phyloP scores from a whole-genome alignment of 164 flowering plant genomes.

The Pachysandra terminalis region DNA sequence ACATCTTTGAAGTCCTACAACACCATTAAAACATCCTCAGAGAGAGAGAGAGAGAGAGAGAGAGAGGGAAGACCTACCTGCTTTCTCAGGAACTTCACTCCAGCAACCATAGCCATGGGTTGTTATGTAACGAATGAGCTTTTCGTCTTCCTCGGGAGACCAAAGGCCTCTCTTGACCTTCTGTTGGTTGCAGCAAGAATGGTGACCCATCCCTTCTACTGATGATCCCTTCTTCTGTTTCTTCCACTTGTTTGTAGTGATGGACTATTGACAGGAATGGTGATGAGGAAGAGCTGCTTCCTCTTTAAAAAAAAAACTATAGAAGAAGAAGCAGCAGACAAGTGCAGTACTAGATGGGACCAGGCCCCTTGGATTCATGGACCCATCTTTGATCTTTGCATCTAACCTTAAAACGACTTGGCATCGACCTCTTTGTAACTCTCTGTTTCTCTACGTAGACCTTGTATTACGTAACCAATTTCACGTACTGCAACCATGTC shows the following conservation, averaged over 20 bases:
- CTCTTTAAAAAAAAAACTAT: not conserved
- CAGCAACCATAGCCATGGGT: slow-evolving; percentile 86
- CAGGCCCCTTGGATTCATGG: slow-evolving; percentile 11
- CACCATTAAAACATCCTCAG: not conserved
- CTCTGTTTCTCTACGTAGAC: slow-evolving; percentile 38
- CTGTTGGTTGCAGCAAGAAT: slow-evolving; percentile 87
- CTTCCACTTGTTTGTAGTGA: too few species aligned
- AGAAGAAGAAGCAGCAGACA: slow-evolving; percentile 28
- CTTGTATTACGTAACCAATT: slow-evolving; percentile 38
- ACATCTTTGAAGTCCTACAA: slow-evolving; percentile 93
- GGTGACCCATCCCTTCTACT: slow-evolving; percentile 56
- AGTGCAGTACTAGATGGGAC: slow-evolving; percentile 26
- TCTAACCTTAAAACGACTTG: slow-evolving; percentile 81
- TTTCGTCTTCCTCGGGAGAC: slow-evolving; percentile 91
- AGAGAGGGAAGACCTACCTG: slow-evolving; percentile 32
- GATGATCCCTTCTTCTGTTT: not conserved
- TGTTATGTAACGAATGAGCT: slow-evolving; percentile 70
- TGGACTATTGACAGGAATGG: not conserved
- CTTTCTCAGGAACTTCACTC: slow-evolving; percentile 90
- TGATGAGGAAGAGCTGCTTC: not conserved
- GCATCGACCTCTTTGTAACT: slow-evolving; percentile 33
- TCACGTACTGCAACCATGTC: slow-evolving; percentile 28
- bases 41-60: not conserved
- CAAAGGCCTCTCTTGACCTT: slow-evolving; percentile 90
- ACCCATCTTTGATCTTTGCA: slow-evolving; percentile 36